Base-by-base conservation (phyloP, 345 rosid genomes). In the Eucalyptus microcorys region DNA sequence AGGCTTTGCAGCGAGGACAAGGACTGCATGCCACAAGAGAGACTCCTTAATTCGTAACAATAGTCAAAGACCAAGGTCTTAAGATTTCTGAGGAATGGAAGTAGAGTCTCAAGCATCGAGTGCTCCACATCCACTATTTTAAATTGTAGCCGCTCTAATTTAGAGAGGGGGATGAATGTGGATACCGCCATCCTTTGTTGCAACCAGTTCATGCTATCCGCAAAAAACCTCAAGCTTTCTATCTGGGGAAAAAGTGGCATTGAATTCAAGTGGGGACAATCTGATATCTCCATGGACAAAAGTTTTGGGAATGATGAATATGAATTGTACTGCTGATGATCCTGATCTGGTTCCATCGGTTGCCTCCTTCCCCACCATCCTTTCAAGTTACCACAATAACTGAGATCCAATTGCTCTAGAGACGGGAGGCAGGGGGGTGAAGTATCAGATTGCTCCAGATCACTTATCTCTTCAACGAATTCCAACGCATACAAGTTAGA, bases 181-280 rank as follows among this genome's bases (percentile, higher is more conserved):
- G 71, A 7, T n/a, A 14, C 37, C 7, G 10, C 45, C 27, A 7
- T 14, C n/a, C 15, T 1, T 48, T 34, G 40, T 15, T 66, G 40
- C 76, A 66, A 66, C 4, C 10, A 7, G 3, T 66, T 15, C 1
- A 7, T 15, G 76, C 21, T 3, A 14, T 0, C 7, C 3, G 0
- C 0, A 0, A 0, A 0, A 6, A 64, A 64, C 0, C 0, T 0
- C 37, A 64, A 7, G 0, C 5, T 22, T 55, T 7, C 1, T 32
- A 15, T 7, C 0, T 2, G 11, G 3, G 9, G 76, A 34, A 66
- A 15, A 16, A 7, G 22, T n/a, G 76, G 76, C 76, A 66, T 14
- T 16, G 76, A 15, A 4, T 66, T n/a, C 11, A 66, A 19, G 76
- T 4, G 1, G 3, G 8, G 10, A 66, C 76, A 66, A n/a, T n/a